Evolutionary conservation across 208 protist genomes (phyloP).

Genomic region (Jaenimonas drosophilae): DNA sequence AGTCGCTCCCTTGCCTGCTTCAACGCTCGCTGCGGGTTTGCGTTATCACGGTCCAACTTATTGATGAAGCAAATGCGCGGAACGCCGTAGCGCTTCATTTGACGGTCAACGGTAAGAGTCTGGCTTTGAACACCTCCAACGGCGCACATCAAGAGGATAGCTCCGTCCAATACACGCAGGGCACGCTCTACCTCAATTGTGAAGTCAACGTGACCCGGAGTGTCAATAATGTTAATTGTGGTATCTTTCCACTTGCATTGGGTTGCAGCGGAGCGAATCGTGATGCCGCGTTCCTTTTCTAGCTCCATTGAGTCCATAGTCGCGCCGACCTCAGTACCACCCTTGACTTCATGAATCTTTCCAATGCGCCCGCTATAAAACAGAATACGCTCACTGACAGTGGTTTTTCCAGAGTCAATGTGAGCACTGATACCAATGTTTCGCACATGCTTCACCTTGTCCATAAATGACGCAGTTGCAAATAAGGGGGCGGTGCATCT

Average conservation of each 20-base stretch:
- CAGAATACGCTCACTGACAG: constrained; percentile 97
- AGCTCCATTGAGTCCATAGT: constrained; percentile 99
- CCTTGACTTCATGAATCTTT: constrained; percentile 97
- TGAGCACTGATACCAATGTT: constrained; percentile 98
- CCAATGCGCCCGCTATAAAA: constrained; percentile 96
- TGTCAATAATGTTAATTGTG: constrained; percentile 99
- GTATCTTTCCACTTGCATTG: constrained; percentile 93
- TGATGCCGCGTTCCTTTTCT: constrained; percentile 99
- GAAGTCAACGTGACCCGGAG: constrained; percentile 99
- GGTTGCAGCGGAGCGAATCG: constrained; percentile 98
- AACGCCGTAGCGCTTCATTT: constrained; percentile 98
- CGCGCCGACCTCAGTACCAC: constrained; percentile 97
- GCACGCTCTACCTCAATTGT: constrained; percentile 98
- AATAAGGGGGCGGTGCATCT: constrained; percentile 15
- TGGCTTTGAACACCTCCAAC: constrained; percentile 97
- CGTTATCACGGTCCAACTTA: constrained; percentile 96
- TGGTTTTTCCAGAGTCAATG: constrained; percentile 99
- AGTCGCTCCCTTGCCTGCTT: constrained; percentile 88
- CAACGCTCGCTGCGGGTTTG: constrained; percentile 77
- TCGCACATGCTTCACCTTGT: constrained; percentile 61
- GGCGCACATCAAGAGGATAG: constrained; percentile 95
- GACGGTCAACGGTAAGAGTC: constrained; percentile 98
- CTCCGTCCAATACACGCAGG: constrained; percentile 98
- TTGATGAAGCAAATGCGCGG: constrained; percentile 98
- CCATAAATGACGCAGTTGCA: constrained; percentile 63